Base-by-base conservation (phyloP, 148 eudicot species). In the Chenopodium quinoa region DNA sequence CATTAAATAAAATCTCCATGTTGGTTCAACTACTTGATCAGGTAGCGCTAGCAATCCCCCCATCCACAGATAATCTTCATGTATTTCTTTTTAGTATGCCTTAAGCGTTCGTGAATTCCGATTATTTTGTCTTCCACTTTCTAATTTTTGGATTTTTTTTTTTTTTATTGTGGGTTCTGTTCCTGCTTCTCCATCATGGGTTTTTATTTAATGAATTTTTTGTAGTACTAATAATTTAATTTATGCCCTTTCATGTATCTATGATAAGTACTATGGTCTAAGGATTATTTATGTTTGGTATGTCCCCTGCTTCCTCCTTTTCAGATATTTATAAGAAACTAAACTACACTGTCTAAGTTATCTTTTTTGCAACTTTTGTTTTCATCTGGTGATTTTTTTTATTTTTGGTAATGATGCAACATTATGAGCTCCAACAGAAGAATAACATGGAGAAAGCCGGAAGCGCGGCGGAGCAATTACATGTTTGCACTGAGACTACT, bases 51-150 rank as follows among this genome's bases (percentile, higher is more conserved):
- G 34, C 7, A 40, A 40, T 40, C 8, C 44, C 44, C 5, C 1
- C 44, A 1, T 7, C 8, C 44, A 40, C 8, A 40, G 5, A 40
- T 40, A 10, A 20, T 70, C 22, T 29, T 68, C 20, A 1, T 10
- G 6, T 29, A 11, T 29, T 68, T 12, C 37, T 34, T 16, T 70
- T 1, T 54, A 31, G 31, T 3, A 19, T 56, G 68, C 56, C 27
- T 76, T 58, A 46, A 78, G 72, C 32, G 47, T 19, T 78, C 73
- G 73, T 78, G 73, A 66, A 47, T 66, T 67, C 29, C 73, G 73
- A 78, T 78, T 78, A 7, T 66, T 52, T 78, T 78, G 80, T 78
- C 80, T 66, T 78, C 80, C 80, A 78, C 80, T 77, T 77, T 58
- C 58, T 64, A 27, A 46, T 64, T 44, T 77, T 19, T 16, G 32